phyloP scores from a whole-genome alignment of 805 yeast genomes.

The Yamadazyma kitorensis region DNA sequence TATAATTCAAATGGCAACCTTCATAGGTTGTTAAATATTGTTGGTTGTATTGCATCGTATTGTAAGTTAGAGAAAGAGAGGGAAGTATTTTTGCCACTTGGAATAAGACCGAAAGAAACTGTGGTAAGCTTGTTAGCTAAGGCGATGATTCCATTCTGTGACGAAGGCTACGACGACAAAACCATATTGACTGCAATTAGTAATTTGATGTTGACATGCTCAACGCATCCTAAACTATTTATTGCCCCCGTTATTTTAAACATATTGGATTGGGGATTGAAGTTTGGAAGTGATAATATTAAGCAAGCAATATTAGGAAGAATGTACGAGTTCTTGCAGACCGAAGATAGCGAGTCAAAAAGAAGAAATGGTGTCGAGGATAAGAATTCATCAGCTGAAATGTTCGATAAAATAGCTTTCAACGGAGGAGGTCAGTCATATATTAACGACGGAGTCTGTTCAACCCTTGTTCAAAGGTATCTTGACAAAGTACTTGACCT shows the following conservation, averaged over 20 bases:
- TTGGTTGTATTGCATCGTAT: constrained; percentile 70
- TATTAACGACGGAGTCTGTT: constrained; percentile 67
- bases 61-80: constrained; percentile 56
- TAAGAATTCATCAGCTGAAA: constrained; percentile 20
- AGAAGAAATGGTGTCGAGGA: constrained; percentile 38
- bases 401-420: constrained; percentile 48
- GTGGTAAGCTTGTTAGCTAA: constrained; percentile 57
- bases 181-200: constrained; percentile 53
- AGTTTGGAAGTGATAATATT: constrained; percentile 32
- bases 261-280: constrained; percentile 52
- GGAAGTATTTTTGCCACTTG: constrained; percentile 28
- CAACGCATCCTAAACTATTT: constrained; percentile 64
- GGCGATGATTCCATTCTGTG: constrained; percentile 55
- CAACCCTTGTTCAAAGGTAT: constrained; percentile 68
- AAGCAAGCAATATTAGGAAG: constrained; percentile 56
- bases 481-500: constrained; percentile 45
- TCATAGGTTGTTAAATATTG: constrained; percentile 54
- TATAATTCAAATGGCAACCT: constrained; percentile 43
- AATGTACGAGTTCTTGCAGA: constrained; percentile 52
- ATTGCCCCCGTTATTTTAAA: constrained; percentile 51
- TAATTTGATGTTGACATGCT: constrained; percentile 58
- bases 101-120: constrained; percentile 50
- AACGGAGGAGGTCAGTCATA: constrained; percentile 50
- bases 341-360: constrained; percentile 50
- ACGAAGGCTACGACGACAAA: constrained; percentile 22